phyloP scores from a whole-genome alignment of 345 rosid species.

The Acer campestre region DNA sequence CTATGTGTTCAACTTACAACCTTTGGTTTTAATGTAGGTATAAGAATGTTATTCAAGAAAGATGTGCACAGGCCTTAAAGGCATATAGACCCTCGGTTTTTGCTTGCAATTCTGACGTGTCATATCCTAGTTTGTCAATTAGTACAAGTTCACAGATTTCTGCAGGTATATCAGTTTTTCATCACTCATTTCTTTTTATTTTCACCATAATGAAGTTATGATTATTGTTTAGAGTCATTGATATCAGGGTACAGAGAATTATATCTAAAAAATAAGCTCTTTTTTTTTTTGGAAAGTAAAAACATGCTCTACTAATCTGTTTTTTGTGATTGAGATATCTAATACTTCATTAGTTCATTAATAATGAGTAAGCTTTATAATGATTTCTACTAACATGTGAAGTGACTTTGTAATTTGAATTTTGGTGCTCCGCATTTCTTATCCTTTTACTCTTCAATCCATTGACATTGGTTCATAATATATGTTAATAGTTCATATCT shows the following conservation, averaged over 20 bases:
- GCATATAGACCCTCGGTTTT: not conserved
- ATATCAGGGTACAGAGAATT: not conserved
- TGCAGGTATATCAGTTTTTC: constrained; percentile 17
- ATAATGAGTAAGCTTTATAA: not conserved
- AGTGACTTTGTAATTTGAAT: not conserved
- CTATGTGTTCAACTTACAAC: not conserved
- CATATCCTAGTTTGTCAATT: constrained; percentile 11
- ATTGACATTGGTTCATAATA: not conserved
- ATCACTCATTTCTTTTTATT: not conserved
- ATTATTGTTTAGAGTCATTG: not conserved
- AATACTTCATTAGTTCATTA: not conserved
- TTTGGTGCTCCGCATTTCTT: not conserved
- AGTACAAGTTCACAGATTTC: constrained; percentile 6
- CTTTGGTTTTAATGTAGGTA: constrained; percentile 1
- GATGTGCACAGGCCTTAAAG: not conserved
- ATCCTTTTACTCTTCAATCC: not conserved
- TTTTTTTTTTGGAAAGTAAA: not conserved
- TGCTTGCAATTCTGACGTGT: constrained; percentile 10
- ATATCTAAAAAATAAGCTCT: not conserved
- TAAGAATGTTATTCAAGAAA: constrained; percentile 5
- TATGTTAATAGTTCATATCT: not conserved
- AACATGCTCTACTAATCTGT: not conserved
- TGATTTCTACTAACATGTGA: not conserved
- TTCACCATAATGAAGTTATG: not conserved
- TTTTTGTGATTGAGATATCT: not conserved